These are phyloP conservation scores for Telopea speciosissima DNA, from an alignment of 177 flowering plant species.

Conservation along the genomic window DNA sequence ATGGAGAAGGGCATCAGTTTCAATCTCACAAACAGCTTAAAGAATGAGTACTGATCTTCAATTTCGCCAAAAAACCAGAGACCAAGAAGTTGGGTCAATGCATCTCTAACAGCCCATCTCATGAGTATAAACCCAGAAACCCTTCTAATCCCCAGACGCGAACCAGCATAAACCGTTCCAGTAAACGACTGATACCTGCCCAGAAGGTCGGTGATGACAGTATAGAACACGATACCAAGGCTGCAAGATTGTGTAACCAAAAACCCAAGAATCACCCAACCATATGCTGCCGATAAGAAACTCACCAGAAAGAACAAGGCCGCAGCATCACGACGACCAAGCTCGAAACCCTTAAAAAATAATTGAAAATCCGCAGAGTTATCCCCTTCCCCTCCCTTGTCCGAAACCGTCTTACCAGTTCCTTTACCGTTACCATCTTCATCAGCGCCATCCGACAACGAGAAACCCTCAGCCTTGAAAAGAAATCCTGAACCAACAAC, in stretches of 20 bases:
- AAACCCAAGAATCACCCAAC: conserved; percentile 81
- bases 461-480: conserved; percentile 19
- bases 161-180: conserved; percentile 51
- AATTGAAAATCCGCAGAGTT: conserved; percentile 39
- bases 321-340: conserved; percentile 59
- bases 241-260: conserved; percentile 72
- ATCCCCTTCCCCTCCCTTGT: conserved; percentile 23
- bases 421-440: conserved; percentile 10
- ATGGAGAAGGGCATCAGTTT: conserved; percentile 90
- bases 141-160: conserved; percentile 58
- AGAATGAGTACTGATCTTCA: conserved; percentile 75
- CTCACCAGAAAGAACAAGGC: conserved; percentile 61
- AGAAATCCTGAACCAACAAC: conserved; percentile 35
- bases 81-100: conserved; percentile 77
- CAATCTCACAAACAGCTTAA: conserved; percentile 75
- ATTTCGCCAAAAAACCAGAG: conserved; percentile 81
- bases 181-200: conserved; percentile 41
- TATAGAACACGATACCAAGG: conserved; percentile 58
- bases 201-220: conserved; percentile 53
- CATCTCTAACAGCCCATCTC: conserved; percentile 94
- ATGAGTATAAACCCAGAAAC: conserved; percentile 73
- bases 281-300: conserved; percentile 66
- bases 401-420: conserved; percentile 7
- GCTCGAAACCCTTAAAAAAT: conserved; percentile 49
- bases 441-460: conserved; percentile 18